Evolutionary conservation across 352 stramenopile genomes (phyloP).

Genomic region (Thraustochytrium striatum): DNA sequence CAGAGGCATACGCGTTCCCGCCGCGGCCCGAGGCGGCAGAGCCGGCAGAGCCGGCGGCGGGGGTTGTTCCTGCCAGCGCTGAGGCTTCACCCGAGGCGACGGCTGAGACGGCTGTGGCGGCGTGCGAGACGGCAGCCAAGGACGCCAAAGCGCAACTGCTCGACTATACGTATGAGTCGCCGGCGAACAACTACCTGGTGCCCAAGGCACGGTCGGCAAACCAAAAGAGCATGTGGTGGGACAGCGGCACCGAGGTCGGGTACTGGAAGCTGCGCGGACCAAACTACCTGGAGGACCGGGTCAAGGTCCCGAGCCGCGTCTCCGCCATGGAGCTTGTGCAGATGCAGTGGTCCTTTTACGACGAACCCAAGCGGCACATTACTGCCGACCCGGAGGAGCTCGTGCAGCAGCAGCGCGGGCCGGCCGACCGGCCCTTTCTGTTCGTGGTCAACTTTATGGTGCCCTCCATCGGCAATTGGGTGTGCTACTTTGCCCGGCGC

Average conservation of each 20-base stretch:
- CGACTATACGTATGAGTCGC: constrained; percentile 17
- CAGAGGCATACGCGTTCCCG: constrained; percentile 2
- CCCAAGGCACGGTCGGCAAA: constrained; percentile 6
- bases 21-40: not conserved
- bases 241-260: not conserved
- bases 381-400: constrained; percentile 66
- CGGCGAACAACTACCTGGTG: constrained; percentile 40
- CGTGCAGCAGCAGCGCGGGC: constrained; percentile 58
- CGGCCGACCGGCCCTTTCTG: constrained; percentile 60
- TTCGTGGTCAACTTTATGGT: constrained; percentile 85
- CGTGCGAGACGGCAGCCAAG: not conserved
- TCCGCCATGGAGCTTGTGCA: constrained; percentile 49
- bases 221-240: not conserved
- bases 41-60: not conserved
- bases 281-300: constrained; percentile 77
- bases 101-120: not conserved
- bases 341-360: constrained; percentile 49
- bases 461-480: constrained; percentile 65
- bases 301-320: constrained; percentile 66
- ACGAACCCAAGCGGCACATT: constrained; percentile 65
- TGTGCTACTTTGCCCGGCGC: constrained; percentile 69
- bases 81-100: not conserved
- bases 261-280: constrained; percentile 63
- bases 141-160: not conserved
- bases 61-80: no score